Evolutionary conservation across 1,284 basidiomycete species (phyloP).

Genomic region (Mycosarcoma maydis): DNA sequence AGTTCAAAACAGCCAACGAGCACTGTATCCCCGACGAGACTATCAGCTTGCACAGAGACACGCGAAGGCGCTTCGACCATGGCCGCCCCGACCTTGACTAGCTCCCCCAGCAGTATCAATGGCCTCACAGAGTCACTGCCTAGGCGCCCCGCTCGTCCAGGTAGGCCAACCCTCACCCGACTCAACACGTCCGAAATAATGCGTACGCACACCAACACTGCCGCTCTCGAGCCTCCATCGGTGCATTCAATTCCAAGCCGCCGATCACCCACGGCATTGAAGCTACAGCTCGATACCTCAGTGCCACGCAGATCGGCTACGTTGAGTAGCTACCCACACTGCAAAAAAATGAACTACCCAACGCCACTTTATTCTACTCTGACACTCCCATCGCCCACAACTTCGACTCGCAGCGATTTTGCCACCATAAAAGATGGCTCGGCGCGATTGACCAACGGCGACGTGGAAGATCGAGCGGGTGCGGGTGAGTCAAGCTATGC

Average conservation of each 20-base stretch:
- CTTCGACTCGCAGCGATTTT: neutral
- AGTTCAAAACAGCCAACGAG: slow-evolving; percentile 2
- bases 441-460: neutral
- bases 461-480: neutral
- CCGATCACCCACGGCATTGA: slow-evolving; percentile 25
- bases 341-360: slow-evolving; percentile 7
- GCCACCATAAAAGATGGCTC: neutral
- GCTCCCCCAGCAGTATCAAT: neutral
- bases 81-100: neutral
- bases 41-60: neutral
- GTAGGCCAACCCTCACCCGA: slow-evolving; percentile 37
- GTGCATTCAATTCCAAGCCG: slow-evolving; percentile 3
- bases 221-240: slow-evolving; percentile 5
- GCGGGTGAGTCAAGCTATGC: neutral
- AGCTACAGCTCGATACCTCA: slow-evolving; percentile 36
- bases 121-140: neutral
- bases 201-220: slow-evolving; percentile 18
- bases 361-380: slow-evolving; percentile 2
- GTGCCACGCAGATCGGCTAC: slow-evolving; percentile 37
- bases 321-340: slow-evolving; percentile 27
- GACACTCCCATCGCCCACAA: slow-evolving; percentile 3
- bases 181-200: slow-evolving; percentile 54
- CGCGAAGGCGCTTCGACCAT: no score
- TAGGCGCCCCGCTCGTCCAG: slow-evolving; percentile 5
- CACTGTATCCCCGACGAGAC: neutral